Percentiles rank a stretch among this genome's conserved stretches.
These are phyloP conservation scores for Penicillium canescens DNA, from an alignment of 495 filamentous ascomycete species.

Conservation along the genomic window DNA sequence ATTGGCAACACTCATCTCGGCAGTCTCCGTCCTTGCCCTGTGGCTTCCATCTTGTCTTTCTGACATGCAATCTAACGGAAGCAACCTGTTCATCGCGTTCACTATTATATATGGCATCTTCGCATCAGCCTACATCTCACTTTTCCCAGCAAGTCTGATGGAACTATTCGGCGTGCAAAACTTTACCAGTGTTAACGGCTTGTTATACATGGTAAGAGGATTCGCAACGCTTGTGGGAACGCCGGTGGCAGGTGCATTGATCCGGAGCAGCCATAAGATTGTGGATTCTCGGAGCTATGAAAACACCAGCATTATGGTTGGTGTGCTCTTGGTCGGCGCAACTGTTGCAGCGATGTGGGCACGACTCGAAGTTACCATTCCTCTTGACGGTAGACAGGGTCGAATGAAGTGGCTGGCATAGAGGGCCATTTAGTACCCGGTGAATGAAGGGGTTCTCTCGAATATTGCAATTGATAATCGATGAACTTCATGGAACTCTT, in stretches of 20 bases:
- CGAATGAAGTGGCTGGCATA: conserved; percentile 24
- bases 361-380: conserved; percentile 28
- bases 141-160: conserved; percentile 41
- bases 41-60: conserved; percentile 41
- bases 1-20: conserved; percentile 37
- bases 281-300: conserved; percentile 23
- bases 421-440: background rate
- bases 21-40: conserved; percentile 32
- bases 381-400: conserved; percentile 9
- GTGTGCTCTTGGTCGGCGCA: conserved; percentile 27
- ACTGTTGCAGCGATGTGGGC: conserved; percentile 33
- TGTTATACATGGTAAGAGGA: conserved; percentile 45
- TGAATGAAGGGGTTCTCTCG: background rate
- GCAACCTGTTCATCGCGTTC: conserved; percentile 37
- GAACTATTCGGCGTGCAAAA: conserved; percentile 45
- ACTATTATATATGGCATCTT: conserved; percentile 39
- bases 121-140: conserved; percentile 40
- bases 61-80: conserved; percentile 12
- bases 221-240: conserved; percentile 43
- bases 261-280: conserved; percentile 19
- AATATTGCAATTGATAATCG: too few species aligned
- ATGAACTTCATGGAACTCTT: too few species aligned
- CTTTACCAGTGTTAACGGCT: conserved; percentile 42
- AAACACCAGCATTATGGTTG: conserved; percentile 32
- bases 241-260: conserved; percentile 39